phyloP scores from a whole-genome alignment of 1,284 basidiomycete genomes.

The Sporisorium iseilematis-ciliati region DNA sequence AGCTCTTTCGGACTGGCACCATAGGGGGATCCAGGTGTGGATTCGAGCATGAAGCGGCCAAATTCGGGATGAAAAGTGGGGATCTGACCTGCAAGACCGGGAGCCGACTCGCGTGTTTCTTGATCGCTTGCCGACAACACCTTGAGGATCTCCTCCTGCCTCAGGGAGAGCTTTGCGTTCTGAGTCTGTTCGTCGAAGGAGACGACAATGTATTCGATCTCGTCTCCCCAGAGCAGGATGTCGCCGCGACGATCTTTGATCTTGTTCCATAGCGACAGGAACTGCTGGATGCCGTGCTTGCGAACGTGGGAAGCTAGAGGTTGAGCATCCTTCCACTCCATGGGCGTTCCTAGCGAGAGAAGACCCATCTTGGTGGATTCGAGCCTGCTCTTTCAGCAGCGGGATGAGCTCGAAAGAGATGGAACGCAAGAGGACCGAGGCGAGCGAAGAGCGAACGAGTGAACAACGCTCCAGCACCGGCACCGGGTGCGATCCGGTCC shows the following conservation, averaged over 20 bases:
- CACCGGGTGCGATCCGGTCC: background rate
- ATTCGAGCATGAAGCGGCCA: conserved; percentile 98
- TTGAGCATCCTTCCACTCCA: conserved; percentile 91
- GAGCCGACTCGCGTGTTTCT: conserved; percentile 76
- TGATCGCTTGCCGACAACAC: conserved; percentile 74
- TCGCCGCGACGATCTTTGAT: conserved; percentile 93
- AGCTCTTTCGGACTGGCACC: conserved; percentile 86
- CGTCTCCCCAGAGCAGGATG: conserved; percentile 97
- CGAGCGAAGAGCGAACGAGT: background rate
- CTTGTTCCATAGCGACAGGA: conserved; percentile 90
- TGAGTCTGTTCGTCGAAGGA: conserved; percentile 82
- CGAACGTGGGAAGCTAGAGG: conserved; percentile 84
- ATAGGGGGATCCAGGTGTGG: conserved; percentile 94
- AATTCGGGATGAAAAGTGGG: conserved; percentile 99
- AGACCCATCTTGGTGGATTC: conserved; percentile 80
- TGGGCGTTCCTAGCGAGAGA: conserved; percentile 91
- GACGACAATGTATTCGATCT: conserved; percentile 98
- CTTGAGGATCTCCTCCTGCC: conserved; percentile 91
- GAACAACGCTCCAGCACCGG: background rate
- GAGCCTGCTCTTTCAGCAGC: background rate
- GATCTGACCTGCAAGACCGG: conserved; percentile 75
- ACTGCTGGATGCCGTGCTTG: conserved; percentile 92
- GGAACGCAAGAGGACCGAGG: background rate
- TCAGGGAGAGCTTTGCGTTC: conserved; percentile 87
- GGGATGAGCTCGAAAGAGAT: background rate